These are phyloP conservation scores for Claviceps sp. DNA, from an alignment of 2,329 filamentous ascomycete species.

Conservation along the genomic window DNA sequence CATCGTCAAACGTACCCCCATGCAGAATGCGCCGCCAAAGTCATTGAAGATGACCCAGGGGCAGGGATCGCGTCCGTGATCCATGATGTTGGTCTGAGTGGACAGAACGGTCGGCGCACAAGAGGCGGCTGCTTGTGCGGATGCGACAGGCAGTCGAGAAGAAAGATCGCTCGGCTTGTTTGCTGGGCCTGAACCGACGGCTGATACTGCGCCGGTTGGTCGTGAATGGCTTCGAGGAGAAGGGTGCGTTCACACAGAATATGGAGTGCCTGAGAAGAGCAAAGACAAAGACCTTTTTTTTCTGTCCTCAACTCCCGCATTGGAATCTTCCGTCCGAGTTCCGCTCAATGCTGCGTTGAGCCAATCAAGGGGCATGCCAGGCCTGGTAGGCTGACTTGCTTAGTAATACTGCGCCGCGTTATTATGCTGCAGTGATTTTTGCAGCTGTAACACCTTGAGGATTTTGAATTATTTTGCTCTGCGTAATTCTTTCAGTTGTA, in stretches of 20 bases:
- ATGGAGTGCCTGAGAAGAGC: not conserved
- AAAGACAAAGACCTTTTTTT: not conserved
- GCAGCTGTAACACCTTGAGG: not conserved
- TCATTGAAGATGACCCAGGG: slow-evolving; percentile 95
- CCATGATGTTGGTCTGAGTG: slow-evolving; percentile 42
- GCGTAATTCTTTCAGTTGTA: too few relatives aligned
- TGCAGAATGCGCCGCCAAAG: slow-evolving; percentile 91
- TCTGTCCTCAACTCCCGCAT: not conserved
- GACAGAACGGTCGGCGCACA: not conserved
- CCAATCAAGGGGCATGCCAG: not conserved
- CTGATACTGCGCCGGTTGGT: slow-evolving; percentile 1
- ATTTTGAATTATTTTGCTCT: not conserved
- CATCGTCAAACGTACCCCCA: slow-evolving; percentile 57
- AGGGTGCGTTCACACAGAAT: not conserved
- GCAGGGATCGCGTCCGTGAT: slow-evolving; percentile 94
- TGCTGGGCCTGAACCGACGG: not conserved
- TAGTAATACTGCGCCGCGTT: not conserved
- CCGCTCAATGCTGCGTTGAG: not conserved
- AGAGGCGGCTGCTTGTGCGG: not conserved
- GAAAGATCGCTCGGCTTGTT: not conserved
- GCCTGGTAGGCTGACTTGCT: not conserved
- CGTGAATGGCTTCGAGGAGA: not conserved
- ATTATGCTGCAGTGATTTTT: not conserved
- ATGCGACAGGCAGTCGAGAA: not conserved
- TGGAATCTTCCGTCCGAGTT: not conserved